Evolutionary conservation across 1,284 basidiomycete species (phyloP).

Genomic region (Kwoniella shivajii): DNA sequence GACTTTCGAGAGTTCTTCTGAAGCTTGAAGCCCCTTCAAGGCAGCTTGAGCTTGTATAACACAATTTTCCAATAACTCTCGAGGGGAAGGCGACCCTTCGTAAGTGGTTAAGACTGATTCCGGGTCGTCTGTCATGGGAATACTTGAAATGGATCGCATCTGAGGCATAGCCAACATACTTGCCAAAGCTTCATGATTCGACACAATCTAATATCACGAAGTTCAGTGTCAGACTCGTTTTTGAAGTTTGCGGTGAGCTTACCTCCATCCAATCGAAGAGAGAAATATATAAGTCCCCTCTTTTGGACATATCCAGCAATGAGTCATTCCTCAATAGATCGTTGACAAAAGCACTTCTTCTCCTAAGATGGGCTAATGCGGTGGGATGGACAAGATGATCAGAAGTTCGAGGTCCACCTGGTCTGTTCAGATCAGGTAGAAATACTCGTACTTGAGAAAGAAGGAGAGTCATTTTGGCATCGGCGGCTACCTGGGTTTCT

Average conservation of each 20-base stretch:
- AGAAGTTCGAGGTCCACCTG: conserved; percentile 70
- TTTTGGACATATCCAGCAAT: conserved; percentile 85
- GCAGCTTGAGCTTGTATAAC: conserved; percentile 86
- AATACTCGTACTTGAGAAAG: conserved; percentile 71
- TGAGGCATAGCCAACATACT: conserved; percentile 96
- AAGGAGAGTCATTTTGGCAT: conserved; percentile 68
- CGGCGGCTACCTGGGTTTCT: conserved; percentile 68
- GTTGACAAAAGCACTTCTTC: conserved; percentile 83
- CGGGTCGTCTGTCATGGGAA: conserved; percentile 12
- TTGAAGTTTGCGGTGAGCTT: conserved; percentile 22
- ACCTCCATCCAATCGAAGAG: conserved; percentile 89
- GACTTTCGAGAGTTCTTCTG: neutral
- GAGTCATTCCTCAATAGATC: conserved; percentile 85
- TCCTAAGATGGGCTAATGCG: conserved; percentile 79
- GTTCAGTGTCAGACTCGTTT: conserved; percentile 12
- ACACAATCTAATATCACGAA: too few species aligned
- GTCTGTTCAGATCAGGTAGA: conserved; percentile 73
- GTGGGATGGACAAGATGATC: conserved; percentile 88
- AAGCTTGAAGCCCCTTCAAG: conserved; percentile 66
- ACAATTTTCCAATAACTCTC: conserved; percentile 83
- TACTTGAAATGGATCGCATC: conserved; percentile 62
- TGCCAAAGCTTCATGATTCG: conserved; percentile 82
- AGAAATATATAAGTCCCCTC: conserved; percentile 81
- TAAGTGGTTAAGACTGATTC: conserved; percentile 62
- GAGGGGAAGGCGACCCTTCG: conserved; percentile 82